A percentile compares a stretch with the other conserved stretches of the same genome.
Conservation (phyloP, 257 asterid species). For the Solanum chilense region DNA sequence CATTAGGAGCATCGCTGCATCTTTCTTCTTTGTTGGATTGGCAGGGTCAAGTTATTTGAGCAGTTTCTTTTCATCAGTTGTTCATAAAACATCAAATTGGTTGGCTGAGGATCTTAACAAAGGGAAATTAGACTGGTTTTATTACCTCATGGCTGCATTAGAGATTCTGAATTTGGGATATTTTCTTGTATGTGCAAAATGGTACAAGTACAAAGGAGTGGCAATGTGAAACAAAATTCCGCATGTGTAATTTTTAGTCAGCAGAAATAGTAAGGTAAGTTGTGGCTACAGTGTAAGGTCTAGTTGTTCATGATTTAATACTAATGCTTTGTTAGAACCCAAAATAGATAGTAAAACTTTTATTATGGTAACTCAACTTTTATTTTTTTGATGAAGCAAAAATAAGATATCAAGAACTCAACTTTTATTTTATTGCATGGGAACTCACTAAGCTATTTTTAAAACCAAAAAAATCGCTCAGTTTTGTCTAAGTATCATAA, state of each 20-base stretch:
- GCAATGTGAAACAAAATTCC: background rate
- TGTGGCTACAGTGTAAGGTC: background rate
- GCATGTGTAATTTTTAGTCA: background rate
- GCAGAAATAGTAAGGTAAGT: background rate
- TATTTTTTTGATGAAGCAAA: too few relatives aligned
- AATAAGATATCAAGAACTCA: too few relatives aligned
- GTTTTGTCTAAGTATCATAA: background rate
- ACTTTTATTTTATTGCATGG: background rate
- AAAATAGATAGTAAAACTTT: background rate
- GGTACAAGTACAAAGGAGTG: conserved; percentile 16
- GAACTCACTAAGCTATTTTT: background rate
- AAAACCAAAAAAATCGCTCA: background rate
- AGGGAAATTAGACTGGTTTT: conserved; percentile 16
- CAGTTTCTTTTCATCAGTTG: conserved; percentile 7
- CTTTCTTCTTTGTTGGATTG: conserved; percentile 10
- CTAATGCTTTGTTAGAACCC: background rate
- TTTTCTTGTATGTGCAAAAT: conserved; percentile 15
- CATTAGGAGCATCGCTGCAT: conserved; percentile 18
- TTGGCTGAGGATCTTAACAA: conserved; percentile 24
- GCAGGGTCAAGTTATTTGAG: conserved; percentile 10
- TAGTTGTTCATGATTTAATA: background rate
- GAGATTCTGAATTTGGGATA: conserved; percentile 11
- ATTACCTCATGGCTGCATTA: conserved; percentile 9
- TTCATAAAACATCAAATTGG: conserved; percentile 17
- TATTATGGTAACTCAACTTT: background rate